Conservation (phyloP, 192 early-diverging fungal genomes). For the Borealophlyctis nickersoniae region DNA sequence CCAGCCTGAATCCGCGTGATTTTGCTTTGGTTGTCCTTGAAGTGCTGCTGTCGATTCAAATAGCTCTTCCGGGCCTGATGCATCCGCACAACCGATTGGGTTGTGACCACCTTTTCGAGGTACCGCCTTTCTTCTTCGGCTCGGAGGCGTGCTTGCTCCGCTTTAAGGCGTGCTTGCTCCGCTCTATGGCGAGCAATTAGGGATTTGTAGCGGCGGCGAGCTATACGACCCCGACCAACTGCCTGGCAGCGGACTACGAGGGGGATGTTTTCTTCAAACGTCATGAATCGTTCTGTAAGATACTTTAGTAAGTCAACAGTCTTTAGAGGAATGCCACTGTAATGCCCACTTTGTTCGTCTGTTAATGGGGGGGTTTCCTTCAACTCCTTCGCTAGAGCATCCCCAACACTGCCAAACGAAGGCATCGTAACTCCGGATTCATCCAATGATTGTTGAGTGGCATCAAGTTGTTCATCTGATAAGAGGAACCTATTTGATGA, state of each 20-base stretch:
- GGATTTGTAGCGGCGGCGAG: constrained; percentile 20
- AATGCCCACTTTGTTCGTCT: constrained; percentile 34
- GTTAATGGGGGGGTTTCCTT: constrained; percentile 31
- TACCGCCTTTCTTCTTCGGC: constrained; percentile 30
- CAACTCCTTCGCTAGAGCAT: constrained; percentile 51
- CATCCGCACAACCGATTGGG: constrained; percentile 36
- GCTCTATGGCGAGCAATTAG: neutral
- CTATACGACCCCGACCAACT: constrained; percentile 22
- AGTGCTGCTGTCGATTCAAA: constrained; percentile 10
- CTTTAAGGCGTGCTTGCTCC: constrained; percentile 23
- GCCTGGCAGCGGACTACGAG: constrained; percentile 23
- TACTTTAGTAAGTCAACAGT: neutral
- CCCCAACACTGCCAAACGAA: constrained; percentile 81
- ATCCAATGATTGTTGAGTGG: constrained; percentile 82
- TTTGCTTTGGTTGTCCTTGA: constrained; percentile 20
- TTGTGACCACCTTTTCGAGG: constrained; percentile 25
- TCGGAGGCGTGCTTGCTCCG: too few species aligned
- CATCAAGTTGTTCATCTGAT: constrained; percentile 61
- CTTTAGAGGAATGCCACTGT: neutral
- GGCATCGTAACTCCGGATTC: constrained; percentile 80
- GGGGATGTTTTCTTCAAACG: constrained; percentile 18
- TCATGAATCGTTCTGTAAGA: constrained; percentile 17
- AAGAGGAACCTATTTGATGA: constrained; percentile 3
- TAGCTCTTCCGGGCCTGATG: constrained; percentile 33
- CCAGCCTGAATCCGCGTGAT: constrained; percentile 30